Percentiles rank a stretch among this genome's conserved stretches.
phyloP scores from a whole-genome alignment of 352 stramenopile species.

The Globisporangium acanthophoron region DNA sequence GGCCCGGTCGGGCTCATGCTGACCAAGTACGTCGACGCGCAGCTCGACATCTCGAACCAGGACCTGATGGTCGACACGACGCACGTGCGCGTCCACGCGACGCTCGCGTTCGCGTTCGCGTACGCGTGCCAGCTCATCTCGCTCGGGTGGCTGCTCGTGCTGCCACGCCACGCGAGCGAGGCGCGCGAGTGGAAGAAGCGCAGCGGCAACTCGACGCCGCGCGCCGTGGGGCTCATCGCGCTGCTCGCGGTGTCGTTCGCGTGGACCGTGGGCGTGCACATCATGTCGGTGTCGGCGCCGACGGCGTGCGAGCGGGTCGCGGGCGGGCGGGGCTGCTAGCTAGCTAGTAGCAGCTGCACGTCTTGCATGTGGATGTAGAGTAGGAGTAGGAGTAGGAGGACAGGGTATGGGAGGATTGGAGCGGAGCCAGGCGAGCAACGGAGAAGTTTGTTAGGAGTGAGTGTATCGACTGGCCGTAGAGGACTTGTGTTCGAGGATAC shows the following conservation, averaged over 20 bases:
- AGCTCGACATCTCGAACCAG: constrained; percentile 27
- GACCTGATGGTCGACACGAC: constrained; percentile 32
- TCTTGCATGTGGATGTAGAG: too few species aligned
- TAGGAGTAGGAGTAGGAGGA: too few species aligned
- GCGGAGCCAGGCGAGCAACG: too few species aligned
- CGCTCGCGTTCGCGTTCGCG: constrained; percentile 28
- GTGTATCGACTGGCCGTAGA: too few species aligned
- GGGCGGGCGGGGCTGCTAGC: constrained; percentile 12
- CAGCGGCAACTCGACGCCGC: constrained; percentile 20
- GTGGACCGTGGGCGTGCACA: constrained; percentile 2
- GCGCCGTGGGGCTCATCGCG: constrained; percentile 17
- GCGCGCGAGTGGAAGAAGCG: constrained; percentile 29
- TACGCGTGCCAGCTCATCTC: constrained; percentile 31
- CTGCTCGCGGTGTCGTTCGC: constrained; percentile 17
- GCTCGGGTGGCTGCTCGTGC: constrained; percentile 40
- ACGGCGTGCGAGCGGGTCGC: constrained; percentile 13
- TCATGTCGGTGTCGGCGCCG: neutral
- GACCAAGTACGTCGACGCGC: constrained; percentile 29
- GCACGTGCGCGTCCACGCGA: constrained; percentile 26
- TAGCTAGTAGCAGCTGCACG: too few species aligned
- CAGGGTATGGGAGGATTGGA: too few species aligned
- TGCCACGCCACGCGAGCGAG: constrained; percentile 53
- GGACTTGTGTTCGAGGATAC: too few species aligned
- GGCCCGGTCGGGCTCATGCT: constrained; percentile 26
- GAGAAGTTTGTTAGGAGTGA: too few species aligned